Evolutionary conservation across 139 green algal genomes (phyloP).

Genomic region (Coelastrella sp.): DNA sequence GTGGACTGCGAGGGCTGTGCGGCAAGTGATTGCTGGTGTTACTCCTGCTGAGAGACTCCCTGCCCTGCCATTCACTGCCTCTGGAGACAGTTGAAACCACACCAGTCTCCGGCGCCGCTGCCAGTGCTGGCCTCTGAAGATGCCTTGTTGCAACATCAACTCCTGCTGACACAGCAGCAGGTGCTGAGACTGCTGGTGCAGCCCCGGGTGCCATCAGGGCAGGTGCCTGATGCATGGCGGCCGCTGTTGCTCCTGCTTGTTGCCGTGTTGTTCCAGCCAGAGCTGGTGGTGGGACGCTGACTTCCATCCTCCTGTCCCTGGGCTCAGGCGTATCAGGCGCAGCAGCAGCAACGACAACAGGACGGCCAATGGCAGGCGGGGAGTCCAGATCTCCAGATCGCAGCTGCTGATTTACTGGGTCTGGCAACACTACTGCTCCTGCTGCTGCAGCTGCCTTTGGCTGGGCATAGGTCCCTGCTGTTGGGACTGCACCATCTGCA

Average conservation of each 20-base stretch:
- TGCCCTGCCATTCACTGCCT: too few species aligned
- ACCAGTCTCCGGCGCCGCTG: too few species aligned
- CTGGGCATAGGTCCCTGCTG: too few species aligned
- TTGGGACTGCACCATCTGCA: background rate
- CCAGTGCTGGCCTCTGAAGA: background rate
- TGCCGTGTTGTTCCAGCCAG: background rate
- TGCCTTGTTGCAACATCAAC: too few species aligned
- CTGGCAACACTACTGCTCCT: background rate
- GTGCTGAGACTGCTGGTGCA: background rate
- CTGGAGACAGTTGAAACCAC: too few species aligned
- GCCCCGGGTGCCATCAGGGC: background rate
- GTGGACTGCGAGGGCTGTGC: background rate
- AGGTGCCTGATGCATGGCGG: background rate
- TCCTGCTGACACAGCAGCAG: too few species aligned
- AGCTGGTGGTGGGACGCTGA: background rate
- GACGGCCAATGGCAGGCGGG: background rate
- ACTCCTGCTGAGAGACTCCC: too few species aligned
- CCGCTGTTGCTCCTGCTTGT: slow-evolving; percentile 1
- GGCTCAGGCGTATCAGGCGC: slow-evolving; percentile 21
- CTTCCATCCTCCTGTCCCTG: background rate
- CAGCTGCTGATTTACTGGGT: too few species aligned
- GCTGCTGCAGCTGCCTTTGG: background rate
- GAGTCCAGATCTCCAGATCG: background rate
- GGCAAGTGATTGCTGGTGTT: too few species aligned
- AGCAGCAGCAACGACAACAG: slow-evolving; percentile 1